Percentiles rank a stretch among this genome's conserved stretches.
These are phyloP conservation scores for Macadamia integrifolia DNA, from an alignment of 164 flowering plant species.

Conservation along the genomic window DNA sequence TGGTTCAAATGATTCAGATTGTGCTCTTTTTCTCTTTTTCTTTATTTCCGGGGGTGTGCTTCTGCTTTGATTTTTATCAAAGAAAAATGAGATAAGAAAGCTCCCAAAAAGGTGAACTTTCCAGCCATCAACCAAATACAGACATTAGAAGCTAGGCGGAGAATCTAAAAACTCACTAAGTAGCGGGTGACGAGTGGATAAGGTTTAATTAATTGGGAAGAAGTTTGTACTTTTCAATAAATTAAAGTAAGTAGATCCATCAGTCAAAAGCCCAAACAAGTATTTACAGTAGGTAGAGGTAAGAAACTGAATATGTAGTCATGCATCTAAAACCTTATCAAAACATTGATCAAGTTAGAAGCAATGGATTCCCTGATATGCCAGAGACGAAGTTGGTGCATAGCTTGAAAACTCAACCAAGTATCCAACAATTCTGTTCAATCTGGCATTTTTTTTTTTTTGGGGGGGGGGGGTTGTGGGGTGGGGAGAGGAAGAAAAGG, in stretches of 20 bases:
- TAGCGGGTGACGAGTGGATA: background rate
- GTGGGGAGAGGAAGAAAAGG: no score
- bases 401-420: background rate
- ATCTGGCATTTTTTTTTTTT: background rate
- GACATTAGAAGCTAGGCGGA: no score
- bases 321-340: background rate
- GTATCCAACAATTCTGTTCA: background rate
- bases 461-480: no score
- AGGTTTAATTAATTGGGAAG: background rate
- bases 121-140: background rate
- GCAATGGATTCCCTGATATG: background rate
- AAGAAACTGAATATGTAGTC: background rate
- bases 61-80: no score
- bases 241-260: background rate
- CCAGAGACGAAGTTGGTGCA: background rate
- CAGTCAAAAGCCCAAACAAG: background rate
- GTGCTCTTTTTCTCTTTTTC: no score
- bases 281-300: background rate
- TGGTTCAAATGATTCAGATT: no score
- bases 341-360: background rate
- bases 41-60: no score
- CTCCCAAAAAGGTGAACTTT: background rate
- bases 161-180: background rate
- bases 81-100: background rate
- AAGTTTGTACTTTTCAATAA: background rate